Evolutionary conservation across 306 rosid genomes (phyloP), one percentile per base, ranked within the genome.

Genomic region (Lupinus albus): DNA sequence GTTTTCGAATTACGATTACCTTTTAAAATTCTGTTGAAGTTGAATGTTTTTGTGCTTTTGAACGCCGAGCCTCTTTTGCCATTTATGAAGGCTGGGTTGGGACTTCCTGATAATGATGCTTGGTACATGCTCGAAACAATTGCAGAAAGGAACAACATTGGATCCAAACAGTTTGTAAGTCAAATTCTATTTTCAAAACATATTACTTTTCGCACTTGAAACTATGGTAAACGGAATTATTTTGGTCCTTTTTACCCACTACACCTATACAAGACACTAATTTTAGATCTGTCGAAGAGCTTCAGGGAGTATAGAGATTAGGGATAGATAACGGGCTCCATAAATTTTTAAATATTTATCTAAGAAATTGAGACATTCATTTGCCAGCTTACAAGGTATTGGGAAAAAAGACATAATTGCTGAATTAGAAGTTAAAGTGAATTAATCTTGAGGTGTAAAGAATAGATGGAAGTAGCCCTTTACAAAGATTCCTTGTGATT

Each of bases 61-160:
- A 57, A 62, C 61, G 25, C 67, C 63, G 70, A 68, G 15, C 53
- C 67, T 80, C 30, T 72, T 71, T 52, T 62, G 17, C 59, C 71
- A n/a, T 61, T 61, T 11, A 14, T 79, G 74, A 82, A 93, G 99
- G 97, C 95, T 76, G 99, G 99, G 32, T 76, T 93, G 66, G 99
- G 99, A 76, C 94, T 93, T 79, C 88, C 89, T 69, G 97, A 90
- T 75, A 79, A 65, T 44, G 99, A 90, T 85, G 86, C 97, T 64
- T 93, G 99, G 99, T 90, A 83, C 84, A 85, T 90, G 86, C 86
- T 90, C 45, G 99, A 90, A 83, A 90, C 92, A 67, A 88, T 93
- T 74, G 96, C 97, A 11, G 97, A 86, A 86, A 88, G 86, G 74
- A 90, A 86, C 84, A 90, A 79, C 81, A 77, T 90, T 11, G 99